Percentiles rank a stretch among this genome's conserved stretches.
Evolutionary conservation across 768 basidiomycete genomes (phyloP).

Genomic region (Mrakia frigida): DNA sequence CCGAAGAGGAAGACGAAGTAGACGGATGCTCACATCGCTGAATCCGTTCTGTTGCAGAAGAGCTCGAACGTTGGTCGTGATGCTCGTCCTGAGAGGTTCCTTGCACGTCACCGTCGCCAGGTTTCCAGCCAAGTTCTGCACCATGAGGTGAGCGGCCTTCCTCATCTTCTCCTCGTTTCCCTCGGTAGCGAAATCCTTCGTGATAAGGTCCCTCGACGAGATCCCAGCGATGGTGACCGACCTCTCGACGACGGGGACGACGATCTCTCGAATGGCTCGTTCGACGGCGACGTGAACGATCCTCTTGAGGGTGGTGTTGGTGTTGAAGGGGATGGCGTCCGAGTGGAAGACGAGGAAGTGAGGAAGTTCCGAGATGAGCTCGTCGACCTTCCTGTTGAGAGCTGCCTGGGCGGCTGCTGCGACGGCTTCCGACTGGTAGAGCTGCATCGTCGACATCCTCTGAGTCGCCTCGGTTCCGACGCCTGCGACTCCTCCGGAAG

Average conservation of each 20-base stretch:
- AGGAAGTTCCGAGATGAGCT: constrained; percentile 52
- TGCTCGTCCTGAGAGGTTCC: constrained; percentile 87
- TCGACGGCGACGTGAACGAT: constrained; percentile 87
- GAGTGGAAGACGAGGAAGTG: constrained; percentile 70
- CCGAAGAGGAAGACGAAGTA: background rate
- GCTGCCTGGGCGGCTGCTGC: constrained; percentile 44
- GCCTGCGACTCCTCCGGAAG: constrained; percentile 45
- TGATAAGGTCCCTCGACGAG: constrained; percentile 88
- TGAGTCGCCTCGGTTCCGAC: constrained; percentile 52
- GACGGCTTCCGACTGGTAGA: constrained; percentile 64
- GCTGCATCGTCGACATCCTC: constrained; percentile 45
- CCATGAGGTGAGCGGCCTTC: constrained; percentile 90
- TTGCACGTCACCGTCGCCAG: constrained; percentile 97
- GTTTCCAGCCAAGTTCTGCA: constrained; percentile 91
- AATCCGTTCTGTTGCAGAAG: constrained; percentile 82
- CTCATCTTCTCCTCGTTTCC: constrained; percentile 83
- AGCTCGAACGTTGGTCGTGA: constrained; percentile 79
- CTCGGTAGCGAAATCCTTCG: constrained; percentile 94
- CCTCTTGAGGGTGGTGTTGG: constrained; percentile 79
- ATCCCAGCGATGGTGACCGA: constrained; percentile 98
- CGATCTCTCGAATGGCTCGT: constrained; percentile 92
- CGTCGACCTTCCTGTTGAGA: constrained; percentile 43
- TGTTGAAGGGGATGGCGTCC: constrained; percentile 58
- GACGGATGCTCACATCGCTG: constrained; percentile 56
- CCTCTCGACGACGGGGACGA: constrained; percentile 92